These are phyloP conservation scores for Starmera quercuum DNA, from an alignment of 805 yeast species.

Conservation along the genomic window DNA sequence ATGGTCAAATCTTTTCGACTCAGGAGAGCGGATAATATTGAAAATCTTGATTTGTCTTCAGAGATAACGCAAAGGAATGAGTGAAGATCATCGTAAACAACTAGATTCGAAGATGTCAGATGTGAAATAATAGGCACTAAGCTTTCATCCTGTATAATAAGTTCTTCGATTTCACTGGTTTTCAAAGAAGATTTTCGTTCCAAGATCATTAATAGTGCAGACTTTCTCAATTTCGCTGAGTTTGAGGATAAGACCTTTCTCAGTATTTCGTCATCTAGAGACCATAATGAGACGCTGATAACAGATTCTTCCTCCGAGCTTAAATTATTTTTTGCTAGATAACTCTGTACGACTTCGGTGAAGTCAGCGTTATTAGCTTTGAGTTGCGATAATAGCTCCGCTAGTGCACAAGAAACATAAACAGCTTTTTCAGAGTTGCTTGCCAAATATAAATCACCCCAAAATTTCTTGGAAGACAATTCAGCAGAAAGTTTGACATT, in stretches of 20 bases:
- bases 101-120: conserved; percentile 9
- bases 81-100: conserved; percentile 9
- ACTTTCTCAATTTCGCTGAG: conserved; percentile 3
- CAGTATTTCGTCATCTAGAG: conserved; percentile 8
- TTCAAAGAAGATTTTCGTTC: conserved; percentile 10
- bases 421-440: conserved; percentile 14
- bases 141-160: background rate
- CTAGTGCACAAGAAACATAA: conserved; percentile 24
- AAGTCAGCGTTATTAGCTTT: conserved; percentile 7
- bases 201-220: conserved; percentile 8
- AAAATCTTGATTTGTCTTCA: conserved; percentile 4
- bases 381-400: conserved; percentile 29
- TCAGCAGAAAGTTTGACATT: conserved; percentile 9
- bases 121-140: conserved; percentile 3
- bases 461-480: conserved; percentile 19
- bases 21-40: conserved; percentile 10
- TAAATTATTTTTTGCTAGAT: conserved; percentile 1
- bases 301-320: conserved; percentile 12
- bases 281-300: conserved; percentile 22
- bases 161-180: conserved; percentile 3
- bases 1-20: background rate
- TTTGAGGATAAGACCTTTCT: conserved; percentile 4
- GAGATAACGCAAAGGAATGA: conserved; percentile 4
- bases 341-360: conserved; percentile 4
- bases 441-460: conserved; percentile 19